These are phyloP conservation scores for Syzygium jambos DNA, from an alignment of 345 rosid genomes.

Conservation along the genomic window DNA sequence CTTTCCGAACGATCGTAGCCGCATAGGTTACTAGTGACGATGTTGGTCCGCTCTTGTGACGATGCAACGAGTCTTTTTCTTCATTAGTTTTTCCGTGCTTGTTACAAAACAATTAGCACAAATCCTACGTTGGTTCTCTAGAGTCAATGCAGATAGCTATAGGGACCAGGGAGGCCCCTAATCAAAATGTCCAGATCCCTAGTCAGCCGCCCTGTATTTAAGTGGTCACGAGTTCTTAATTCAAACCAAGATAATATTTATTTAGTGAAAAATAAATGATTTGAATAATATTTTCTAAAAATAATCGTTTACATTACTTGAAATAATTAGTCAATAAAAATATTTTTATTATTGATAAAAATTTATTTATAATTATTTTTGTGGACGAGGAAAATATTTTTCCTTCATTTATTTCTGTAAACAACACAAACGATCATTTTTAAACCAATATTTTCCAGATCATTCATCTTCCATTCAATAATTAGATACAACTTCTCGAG, in stretches of 20 bases:
- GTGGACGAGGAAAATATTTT: neutral
- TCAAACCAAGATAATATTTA: accelerated
- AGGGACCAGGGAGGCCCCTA: neutral
- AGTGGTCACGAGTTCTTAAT: neutral
- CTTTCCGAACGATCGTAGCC: neutral
- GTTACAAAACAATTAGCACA: neutral
- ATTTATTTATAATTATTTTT: neutral
- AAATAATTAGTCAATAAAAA: too few relatives aligned
- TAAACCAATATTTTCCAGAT: too few relatives aligned
- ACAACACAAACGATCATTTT: neutral
- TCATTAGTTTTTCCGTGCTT: neutral
- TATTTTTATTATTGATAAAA: accelerated
- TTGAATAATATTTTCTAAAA: accelerated
- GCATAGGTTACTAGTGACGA: neutral
- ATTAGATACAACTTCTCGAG: neutral
- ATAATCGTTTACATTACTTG: too few relatives aligned
- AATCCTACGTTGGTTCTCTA: neutral
- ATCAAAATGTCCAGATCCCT: neutral
- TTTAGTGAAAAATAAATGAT: accelerated
- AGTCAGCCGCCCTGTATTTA: neutral
- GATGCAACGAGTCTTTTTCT: neutral
- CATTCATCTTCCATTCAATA: too few relatives aligned
- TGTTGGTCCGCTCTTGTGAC: neutral
- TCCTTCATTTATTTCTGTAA: accelerated
- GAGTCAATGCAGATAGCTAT: neutral